A percentile compares a stretch with the other conserved stretches of the same genome.
Evolutionary conservation across 345 rosid genomes (phyloP).

Genomic region (Zanthoxylum bungeanum): DNA sequence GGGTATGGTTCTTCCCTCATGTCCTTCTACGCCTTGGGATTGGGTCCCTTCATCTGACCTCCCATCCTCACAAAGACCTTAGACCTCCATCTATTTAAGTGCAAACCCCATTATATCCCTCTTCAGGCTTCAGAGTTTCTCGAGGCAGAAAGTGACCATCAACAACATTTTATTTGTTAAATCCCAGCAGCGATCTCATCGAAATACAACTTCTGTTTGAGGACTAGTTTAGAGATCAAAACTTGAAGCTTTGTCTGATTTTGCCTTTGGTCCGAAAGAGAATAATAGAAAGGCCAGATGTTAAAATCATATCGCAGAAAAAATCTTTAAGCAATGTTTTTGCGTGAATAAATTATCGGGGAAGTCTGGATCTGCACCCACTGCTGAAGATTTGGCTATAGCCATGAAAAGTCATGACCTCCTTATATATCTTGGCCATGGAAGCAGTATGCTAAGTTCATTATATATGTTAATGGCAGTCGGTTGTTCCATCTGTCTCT

Average conservation of each 20-base stretch:
- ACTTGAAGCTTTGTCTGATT: slow-evolving; percentile 55
- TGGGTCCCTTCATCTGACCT: no score
- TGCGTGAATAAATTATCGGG: slow-evolving; percentile 43
- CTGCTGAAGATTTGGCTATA: slow-evolving; percentile 56
- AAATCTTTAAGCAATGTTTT: not conserved
- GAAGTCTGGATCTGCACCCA: slow-evolving; percentile 75
- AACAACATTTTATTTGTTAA: slow-evolving; percentile 81
- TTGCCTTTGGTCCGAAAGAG: not conserved
- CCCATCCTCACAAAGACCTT: no score
- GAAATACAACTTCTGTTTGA: slow-evolving; percentile 67
- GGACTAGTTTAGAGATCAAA: slow-evolving; percentile 76
- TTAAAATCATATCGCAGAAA: not conserved
- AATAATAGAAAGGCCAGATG: not conserved
- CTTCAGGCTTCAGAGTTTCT: no score
- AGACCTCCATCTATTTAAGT: no score
- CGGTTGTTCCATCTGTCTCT: not conserved
- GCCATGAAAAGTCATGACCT: slow-evolving; percentile 85
- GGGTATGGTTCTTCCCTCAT: no score
- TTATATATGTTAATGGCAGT: not conserved
- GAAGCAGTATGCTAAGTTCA: slow-evolving; percentile 63
- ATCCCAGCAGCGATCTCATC: slow-evolving; percentile 81
- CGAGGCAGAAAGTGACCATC: no score
- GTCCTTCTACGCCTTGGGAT: no score
- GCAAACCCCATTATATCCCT: no score
- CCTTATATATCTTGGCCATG: slow-evolving; percentile 88